Evolutionary conservation across 495 filamentous ascomycete genomes (phyloP).

Genomic region (Talaromyces nanjingensis): DNA sequence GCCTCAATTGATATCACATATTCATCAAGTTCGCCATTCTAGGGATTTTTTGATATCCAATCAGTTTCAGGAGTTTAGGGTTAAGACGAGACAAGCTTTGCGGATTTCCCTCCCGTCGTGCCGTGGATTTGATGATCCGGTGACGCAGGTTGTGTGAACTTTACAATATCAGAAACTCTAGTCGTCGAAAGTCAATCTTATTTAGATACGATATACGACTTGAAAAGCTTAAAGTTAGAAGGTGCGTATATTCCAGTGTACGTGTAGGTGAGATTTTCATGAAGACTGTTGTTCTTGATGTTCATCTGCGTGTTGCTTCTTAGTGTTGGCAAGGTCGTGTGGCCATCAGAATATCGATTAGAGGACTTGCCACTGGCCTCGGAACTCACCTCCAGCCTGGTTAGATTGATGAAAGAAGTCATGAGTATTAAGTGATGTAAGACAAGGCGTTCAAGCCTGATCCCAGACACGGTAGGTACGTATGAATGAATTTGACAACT

Average conservation of each 20-base stretch:
- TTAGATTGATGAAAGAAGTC: neutral
- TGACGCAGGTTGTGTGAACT: neutral
- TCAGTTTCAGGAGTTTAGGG: neutral
- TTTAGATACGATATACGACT: too few relatives aligned
- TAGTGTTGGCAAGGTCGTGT: neutral
- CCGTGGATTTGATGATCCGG: neutral
- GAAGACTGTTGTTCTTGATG: neutral
- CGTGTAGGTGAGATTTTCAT: too few relatives aligned
- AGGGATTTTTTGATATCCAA: neutral
- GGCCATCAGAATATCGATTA: neutral
- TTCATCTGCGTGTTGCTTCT: neutral
- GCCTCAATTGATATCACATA: constrained; percentile 7
- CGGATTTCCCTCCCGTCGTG: constrained; percentile 4
- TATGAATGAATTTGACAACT: neutral
- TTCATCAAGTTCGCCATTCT: constrained; percentile 4
- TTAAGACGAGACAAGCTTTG: neutral
- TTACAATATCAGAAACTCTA: neutral
- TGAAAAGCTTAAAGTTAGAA: too few relatives aligned
- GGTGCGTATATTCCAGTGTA: too few relatives aligned
- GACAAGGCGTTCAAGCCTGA: neutral
- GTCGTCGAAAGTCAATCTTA: neutral
- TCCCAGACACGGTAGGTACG: neutral
- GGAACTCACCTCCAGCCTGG: neutral
- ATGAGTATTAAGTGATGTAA: neutral
- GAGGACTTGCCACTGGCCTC: neutral